These are phyloP conservation scores for Phaffomyces antillensis DNA, from an alignment of 805 yeast species.

Conservation along the genomic window DNA sequence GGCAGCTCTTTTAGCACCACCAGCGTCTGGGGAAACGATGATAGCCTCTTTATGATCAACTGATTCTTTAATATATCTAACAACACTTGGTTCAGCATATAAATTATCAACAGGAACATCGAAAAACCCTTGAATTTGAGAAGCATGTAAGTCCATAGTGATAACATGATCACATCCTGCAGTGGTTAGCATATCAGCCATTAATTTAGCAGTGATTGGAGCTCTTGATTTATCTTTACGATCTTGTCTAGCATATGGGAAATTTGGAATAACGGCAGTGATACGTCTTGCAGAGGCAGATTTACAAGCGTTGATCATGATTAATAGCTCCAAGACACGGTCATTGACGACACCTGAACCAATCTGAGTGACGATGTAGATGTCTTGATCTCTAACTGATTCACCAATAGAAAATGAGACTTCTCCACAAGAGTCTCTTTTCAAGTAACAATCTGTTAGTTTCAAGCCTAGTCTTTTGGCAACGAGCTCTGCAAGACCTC, in stretches of 20 bases:
- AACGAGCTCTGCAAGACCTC: slow-evolving; percentile 64
- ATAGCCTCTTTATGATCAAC: slow-evolving; percentile 56
- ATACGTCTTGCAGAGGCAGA: slow-evolving; percentile 79
- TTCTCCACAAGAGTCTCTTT: slow-evolving; percentile 65
- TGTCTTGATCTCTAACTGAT: slow-evolving; percentile 80
- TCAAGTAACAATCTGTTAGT: slow-evolving; percentile 55
- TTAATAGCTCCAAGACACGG: slow-evolving; percentile 62
- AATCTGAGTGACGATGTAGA: slow-evolving; percentile 70
- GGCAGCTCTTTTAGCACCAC: slow-evolving; percentile 89
- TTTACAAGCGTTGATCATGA: slow-evolving; percentile 77
- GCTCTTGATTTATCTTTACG: slow-evolving; percentile 81
- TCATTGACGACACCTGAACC: slow-evolving; percentile 77
- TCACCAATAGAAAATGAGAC: slow-evolving; percentile 73
- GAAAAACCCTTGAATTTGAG: slow-evolving; percentile 83
- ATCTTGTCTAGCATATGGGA: slow-evolving; percentile 87
- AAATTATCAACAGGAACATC: slow-evolving; percentile 78
- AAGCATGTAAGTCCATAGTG: slow-evolving; percentile 85
- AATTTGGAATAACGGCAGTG: slow-evolving; percentile 76
- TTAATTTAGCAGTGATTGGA: slow-evolving; percentile 77
- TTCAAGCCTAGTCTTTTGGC: slow-evolving; percentile 53
- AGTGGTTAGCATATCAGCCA: slow-evolving; percentile 75
- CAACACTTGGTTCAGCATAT: slow-evolving; percentile 78
- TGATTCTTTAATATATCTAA: slow-evolving; percentile 62
- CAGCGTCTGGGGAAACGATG: slow-evolving; percentile 82
- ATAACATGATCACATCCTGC: slow-evolving; percentile 85